Evolutionary conservation across 768 basidiomycete genomes (phyloP).

Genomic region (Rhodotorula kratochvilovae): DNA sequence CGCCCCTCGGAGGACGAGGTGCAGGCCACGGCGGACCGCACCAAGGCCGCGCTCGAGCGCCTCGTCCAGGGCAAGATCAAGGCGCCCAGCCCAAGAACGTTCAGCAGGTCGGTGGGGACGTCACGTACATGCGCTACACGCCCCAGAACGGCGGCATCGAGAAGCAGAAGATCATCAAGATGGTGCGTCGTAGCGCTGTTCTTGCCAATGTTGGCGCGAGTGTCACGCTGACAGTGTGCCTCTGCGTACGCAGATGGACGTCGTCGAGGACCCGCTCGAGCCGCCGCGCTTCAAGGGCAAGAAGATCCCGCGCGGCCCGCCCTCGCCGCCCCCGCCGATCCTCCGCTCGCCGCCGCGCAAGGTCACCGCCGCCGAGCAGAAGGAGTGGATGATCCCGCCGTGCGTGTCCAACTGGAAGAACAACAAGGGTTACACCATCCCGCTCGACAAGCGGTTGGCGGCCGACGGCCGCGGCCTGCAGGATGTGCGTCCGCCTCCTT

Average conservation of each 20-base stretch:
- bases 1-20: conserved; percentile 91
- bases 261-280: conserved; percentile 94
- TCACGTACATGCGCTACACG: conserved; percentile 90
- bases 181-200: conserved; percentile 55
- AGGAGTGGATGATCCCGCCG: conserved; percentile 99
- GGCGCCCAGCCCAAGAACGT: conserved; percentile 97
- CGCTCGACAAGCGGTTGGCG: conserved; percentile 92
- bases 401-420: conserved; percentile 99
- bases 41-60: conserved; percentile 84
- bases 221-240: too few species aligned
- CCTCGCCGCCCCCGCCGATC: conserved; percentile 92
- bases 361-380: conserved; percentile 93
- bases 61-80: conserved; percentile 94
- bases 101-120: conserved; percentile 65
- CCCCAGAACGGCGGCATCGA: conserved; percentile 61
- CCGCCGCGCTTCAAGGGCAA: conserved; percentile 97
- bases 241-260: conserved; percentile 58
- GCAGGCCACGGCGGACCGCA: conserved; percentile 82
- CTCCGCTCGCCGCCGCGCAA: conserved; percentile 91
- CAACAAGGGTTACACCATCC: conserved; percentile 99
- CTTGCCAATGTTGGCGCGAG: too few species aligned
- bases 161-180: conserved; percentile 97
- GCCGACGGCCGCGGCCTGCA: conserved; percentile 98
- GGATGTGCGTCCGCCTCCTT: conserved; percentile 61
- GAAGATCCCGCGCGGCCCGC: conserved; percentile 95